These are phyloP conservation scores for Hypomontagnella submonticulosa DNA, from an alignment of 495 filamentous ascomycete genomes.

Conservation along the genomic window DNA sequence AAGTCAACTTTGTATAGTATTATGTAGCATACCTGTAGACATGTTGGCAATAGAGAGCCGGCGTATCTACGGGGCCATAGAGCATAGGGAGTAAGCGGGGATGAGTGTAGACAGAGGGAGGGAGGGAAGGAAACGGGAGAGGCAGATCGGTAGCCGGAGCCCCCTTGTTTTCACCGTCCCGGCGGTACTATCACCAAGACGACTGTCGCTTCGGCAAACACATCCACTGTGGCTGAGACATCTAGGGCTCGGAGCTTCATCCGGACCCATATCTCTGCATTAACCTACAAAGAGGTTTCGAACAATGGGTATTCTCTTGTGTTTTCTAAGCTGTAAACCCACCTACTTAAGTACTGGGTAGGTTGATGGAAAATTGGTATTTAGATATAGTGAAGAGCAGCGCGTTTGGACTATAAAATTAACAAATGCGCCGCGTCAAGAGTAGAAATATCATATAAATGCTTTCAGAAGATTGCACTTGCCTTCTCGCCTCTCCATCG, in stretches of 20 bases:
- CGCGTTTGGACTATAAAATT: too few relatives aligned
- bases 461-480: too few relatives aligned
- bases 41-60: slow-evolving; percentile 3
- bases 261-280: slow-evolving; percentile 15
- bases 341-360: too few relatives aligned
- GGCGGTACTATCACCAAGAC: slow-evolving; percentile 3
- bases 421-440: too few relatives aligned
- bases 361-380: too few relatives aligned
- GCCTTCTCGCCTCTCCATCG: too few relatives aligned
- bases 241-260: slow-evolving; percentile 18
- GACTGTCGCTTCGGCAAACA: slow-evolving; percentile 25
- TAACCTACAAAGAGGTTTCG: slow-evolving; percentile 2
- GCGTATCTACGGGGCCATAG: background rate
- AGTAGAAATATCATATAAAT: too few relatives aligned
- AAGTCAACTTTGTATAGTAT: slow-evolving; percentile 3
- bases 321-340: background rate
- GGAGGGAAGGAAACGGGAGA: background rate
- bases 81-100: slow-evolving; percentile 17
- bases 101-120: slow-evolving; percentile 17
- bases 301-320: slow-evolving; percentile 13
- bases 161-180: slow-evolving; percentile 28
- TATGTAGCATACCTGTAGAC: background rate
- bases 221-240: slow-evolving; percentile 36
- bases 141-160: slow-evolving; percentile 17
- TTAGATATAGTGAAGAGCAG: too few relatives aligned